Evolutionary conservation across 768 basidiomycete genomes (phyloP).

Genomic region (Phaffia australis): DNA sequence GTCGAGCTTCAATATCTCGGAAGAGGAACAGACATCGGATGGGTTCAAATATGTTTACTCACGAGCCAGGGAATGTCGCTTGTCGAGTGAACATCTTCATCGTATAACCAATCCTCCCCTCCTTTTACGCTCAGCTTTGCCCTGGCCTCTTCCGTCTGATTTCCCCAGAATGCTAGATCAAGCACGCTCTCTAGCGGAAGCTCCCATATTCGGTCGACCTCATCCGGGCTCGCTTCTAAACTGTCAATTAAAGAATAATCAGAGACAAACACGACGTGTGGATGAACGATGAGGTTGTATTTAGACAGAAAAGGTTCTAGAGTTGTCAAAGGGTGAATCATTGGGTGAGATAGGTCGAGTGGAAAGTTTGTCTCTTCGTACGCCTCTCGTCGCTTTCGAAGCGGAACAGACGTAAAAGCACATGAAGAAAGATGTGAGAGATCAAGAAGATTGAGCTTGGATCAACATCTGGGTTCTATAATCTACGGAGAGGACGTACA

Average conservation of each 20-base stretch:
- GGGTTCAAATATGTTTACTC: background rate
- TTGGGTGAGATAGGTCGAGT: background rate
- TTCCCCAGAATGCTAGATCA: background rate
- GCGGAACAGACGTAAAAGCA: no score
- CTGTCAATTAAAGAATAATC: conserved; percentile 6
- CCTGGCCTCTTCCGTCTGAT: background rate
- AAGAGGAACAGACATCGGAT: background rate
- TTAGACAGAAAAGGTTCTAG: conserved; percentile 21
- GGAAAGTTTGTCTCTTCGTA: conserved; percentile 20
- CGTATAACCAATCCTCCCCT: conserved; percentile 22
- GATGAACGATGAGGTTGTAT: conserved; percentile 24
- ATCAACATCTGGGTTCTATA: background rate
- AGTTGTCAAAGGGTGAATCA: conserved; percentile 13
- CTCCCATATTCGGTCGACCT: conserved; percentile 21
- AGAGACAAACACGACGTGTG: conserved; percentile 22
- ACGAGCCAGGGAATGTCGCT: conserved; percentile 18
- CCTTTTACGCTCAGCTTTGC: conserved; percentile 15
- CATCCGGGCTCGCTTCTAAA: conserved; percentile 12
- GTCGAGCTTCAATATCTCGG: background rate
- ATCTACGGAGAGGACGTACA: conserved; percentile 1
- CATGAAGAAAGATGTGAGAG: background rate
- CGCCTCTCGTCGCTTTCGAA: conserved; percentile 18
- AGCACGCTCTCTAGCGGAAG: conserved; percentile 13
- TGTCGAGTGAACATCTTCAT: conserved; percentile 13
- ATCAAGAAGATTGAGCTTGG: no score